These are phyloP conservation scores for Pseudocercospora vitis DNA, from an alignment of 2,329 filamentous ascomycete species.

Conservation along the genomic window DNA sequence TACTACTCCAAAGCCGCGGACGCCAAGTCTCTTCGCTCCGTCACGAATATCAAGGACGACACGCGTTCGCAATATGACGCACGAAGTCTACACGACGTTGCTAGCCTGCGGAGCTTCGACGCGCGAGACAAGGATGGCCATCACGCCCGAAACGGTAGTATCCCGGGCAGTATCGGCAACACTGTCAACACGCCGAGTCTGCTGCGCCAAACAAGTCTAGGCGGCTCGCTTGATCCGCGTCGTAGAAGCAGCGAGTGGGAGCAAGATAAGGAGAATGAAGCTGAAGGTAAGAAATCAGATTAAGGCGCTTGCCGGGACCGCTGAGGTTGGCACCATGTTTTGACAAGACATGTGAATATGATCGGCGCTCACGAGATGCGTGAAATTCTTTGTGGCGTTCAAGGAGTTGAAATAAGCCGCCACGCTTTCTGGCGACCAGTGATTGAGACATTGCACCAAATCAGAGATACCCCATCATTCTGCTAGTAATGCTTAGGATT, in stretches of 20 bases:
- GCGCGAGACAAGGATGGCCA: conserved; percentile 53
- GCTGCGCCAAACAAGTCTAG: conserved; percentile 22
- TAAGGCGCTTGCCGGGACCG: not conserved
- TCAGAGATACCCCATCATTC: conserved; percentile 8
- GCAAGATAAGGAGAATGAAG: conserved; percentile 16
- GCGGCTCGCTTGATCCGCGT: conserved; percentile 22
- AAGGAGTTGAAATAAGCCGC: not conserved
- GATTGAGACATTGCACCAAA: not conserved
- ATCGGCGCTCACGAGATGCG: not conserved
- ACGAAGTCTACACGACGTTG: conserved; percentile 46
- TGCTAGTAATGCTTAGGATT: not conserved
- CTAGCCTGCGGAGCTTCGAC: conserved; percentile 73
- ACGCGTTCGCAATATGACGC: conserved; percentile 41
- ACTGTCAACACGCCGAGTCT: conserved; percentile 58
- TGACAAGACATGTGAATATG: too few species aligned
- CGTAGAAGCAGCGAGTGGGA: conserved; percentile 25
- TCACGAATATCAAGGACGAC: conserved; percentile 31
- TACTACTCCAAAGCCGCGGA: conserved; percentile 65
- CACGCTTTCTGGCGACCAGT: not conserved
- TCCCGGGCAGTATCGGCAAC: conserved; percentile 72
- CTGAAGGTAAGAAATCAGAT: conserved; percentile 6
- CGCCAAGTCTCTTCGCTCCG: conserved; percentile 35
- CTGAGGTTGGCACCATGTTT: not conserved
- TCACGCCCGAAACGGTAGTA: conserved; percentile 78
- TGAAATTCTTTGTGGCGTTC: not conserved